Evolutionary conservation across 2,329 filamentous ascomycete genomes (phyloP).

Genomic region (Neofusicoccum laricinum): DNA sequence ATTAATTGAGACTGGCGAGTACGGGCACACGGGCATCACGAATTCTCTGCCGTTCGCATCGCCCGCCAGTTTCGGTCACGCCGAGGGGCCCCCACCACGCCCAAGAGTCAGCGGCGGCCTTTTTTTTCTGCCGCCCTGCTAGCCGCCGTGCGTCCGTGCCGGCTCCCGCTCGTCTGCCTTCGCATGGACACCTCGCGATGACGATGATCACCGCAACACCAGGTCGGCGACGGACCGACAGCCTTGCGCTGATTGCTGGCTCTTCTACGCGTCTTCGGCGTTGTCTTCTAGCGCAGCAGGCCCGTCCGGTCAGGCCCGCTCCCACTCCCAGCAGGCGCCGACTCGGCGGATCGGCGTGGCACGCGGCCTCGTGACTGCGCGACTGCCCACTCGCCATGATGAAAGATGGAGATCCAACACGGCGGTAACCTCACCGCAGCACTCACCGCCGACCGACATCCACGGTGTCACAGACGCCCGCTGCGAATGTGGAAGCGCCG

Average conservation of each 20-base stretch:
- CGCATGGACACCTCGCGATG: neutral
- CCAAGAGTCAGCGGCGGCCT: neutral
- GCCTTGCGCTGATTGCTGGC: neutral
- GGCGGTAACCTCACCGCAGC: constrained; percentile 8
- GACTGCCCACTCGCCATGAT: neutral
- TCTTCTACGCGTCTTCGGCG: neutral
- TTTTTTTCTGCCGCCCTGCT: constrained; percentile 4
- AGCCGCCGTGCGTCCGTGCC: neutral
- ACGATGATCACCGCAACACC: constrained; percentile 13
- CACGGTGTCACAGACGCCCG: constrained; percentile 2
- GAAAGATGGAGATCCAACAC: neutral
- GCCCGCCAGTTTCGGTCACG: neutral
- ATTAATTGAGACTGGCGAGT: neutral
- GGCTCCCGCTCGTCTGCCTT: neutral
- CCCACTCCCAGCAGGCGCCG: neutral
- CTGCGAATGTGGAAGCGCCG: constrained; percentile 8
- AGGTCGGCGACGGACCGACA: neutral
- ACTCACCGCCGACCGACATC: constrained; percentile 6
- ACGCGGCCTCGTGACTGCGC: constrained; percentile 9
- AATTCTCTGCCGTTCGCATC: neutral
- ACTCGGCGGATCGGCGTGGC: neutral
- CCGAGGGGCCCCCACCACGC: neutral
- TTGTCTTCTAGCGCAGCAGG: neutral
- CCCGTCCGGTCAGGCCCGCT: neutral
- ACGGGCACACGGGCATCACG: neutral